phyloP scores from a whole-genome alignment of 2,329 filamentous ascomycete genomes.

The Xylogone sp. region DNA sequence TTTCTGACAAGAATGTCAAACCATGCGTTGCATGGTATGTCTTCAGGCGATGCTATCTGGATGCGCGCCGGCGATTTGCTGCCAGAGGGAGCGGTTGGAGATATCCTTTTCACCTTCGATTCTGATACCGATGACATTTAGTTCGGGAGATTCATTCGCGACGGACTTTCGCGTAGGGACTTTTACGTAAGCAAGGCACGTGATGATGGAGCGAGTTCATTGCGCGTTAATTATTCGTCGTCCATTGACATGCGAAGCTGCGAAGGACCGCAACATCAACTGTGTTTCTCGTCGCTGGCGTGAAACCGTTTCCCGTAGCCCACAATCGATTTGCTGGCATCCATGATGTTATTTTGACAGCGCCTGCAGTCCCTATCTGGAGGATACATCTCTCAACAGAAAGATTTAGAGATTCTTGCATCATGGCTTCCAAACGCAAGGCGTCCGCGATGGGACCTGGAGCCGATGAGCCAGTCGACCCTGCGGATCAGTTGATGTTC shows the following conservation, averaged over 20 bases:
- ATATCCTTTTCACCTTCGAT: not conserved
- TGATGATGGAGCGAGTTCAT: not conserved
- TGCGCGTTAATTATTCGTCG: not conserved
- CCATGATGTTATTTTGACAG: no score
- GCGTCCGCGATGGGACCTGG: conserved; percentile 66
- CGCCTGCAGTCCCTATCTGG: no score
- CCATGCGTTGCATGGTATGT: conserved; percentile 19
- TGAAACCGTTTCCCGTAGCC: no score
- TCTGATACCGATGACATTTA: not conserved
- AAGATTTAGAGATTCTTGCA: conserved; percentile 3
- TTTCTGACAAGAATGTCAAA: conserved; percentile 16
- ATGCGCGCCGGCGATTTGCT: not conserved
- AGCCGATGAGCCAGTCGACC: conserved; percentile 84
- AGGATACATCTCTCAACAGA: not conserved
- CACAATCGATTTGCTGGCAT: no score
- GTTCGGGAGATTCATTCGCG: not conserved
- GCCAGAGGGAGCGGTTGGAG: not conserved
- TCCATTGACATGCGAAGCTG: no score
- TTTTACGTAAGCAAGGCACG: not conserved
- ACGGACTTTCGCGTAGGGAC: not conserved
- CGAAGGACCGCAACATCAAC: no score
- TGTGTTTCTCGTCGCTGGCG: no score
- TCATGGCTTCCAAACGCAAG: conserved; percentile 96
- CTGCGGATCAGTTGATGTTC: conserved; percentile 91
- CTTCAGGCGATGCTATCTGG: not conserved